Evolutionary conservation across 768 basidiomycete species (phyloP).

Genomic region (Favolaschia claudopus): DNA sequence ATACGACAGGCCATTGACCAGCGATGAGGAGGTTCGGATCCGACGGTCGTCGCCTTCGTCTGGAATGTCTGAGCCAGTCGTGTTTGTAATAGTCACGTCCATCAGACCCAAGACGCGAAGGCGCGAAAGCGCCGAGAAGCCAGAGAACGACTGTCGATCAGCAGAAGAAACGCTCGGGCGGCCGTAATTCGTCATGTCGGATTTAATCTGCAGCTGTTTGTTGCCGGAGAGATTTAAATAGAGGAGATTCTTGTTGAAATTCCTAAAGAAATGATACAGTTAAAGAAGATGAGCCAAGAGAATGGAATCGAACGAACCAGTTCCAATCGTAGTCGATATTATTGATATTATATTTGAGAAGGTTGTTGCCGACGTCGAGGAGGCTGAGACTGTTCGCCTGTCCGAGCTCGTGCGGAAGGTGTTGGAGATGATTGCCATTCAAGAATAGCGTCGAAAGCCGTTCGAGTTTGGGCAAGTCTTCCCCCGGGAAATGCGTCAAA

Average conservation of each 20-base stretch:
- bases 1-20: slow-evolving; percentile 92
- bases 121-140: slow-evolving; percentile 86
- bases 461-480: slow-evolving; percentile 79
- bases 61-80: slow-evolving; percentile 62
- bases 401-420: slow-evolving; percentile 88
- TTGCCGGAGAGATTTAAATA: slow-evolving; percentile 98
- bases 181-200: slow-evolving; percentile 53
- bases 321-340: slow-evolving; percentile 99
- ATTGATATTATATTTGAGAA: slow-evolving; percentile 95
- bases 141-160: slow-evolving; percentile 62
- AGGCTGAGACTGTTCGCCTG: slow-evolving; percentile 80
- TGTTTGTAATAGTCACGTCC: slow-evolving; percentile 93
- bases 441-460: slow-evolving; percentile 80
- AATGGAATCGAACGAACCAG: slow-evolving; percentile 67
- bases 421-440: slow-evolving; percentile 94
- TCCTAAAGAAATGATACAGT: slow-evolving; percentile 61
- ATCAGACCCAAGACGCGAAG: slow-evolving; percentile 94
- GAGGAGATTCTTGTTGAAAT: slow-evolving; percentile 91
- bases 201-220: slow-evolving; percentile 94
- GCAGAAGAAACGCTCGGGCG: slow-evolving; percentile 36
- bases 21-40: slow-evolving; percentile 88
- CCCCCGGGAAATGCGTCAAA: slow-evolving; percentile 86
- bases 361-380: slow-evolving; percentile 93
- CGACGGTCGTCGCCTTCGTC: slow-evolving; percentile 90
- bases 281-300: not conserved